A percentile compares a stretch with the other conserved stretches of the same genome.
phyloP scores from a whole-genome alignment of 1,284 basidiomycete species.

The Ceratobasidium sp. region DNA sequence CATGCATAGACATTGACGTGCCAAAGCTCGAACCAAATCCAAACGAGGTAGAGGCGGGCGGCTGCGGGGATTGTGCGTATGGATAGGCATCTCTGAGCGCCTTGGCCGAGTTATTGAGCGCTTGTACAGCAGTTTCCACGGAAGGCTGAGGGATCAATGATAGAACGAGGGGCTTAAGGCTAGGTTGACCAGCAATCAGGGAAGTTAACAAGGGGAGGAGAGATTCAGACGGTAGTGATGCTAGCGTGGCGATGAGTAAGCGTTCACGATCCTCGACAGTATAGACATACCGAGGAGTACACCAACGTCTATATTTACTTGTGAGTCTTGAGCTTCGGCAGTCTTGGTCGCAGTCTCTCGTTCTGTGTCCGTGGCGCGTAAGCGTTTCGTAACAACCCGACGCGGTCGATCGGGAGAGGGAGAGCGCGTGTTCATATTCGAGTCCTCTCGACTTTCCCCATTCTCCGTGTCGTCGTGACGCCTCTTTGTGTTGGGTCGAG shows the following conservation, averaged over 20 bases:
- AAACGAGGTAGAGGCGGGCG: constrained; percentile 49
- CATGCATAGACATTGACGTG: constrained; percentile 44
- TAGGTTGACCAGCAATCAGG: constrained; percentile 67
- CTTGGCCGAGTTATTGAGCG: constrained; percentile 69
- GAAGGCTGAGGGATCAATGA: constrained; percentile 79
- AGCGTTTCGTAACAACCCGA: constrained; percentile 33
- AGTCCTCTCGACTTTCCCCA: constrained; percentile 50
- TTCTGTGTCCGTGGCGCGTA: constrained; percentile 51
- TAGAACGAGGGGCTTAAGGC: constrained; percentile 69
- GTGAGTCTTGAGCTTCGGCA: constrained; percentile 46
- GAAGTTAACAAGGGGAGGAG: constrained; percentile 72
- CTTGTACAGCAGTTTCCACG: constrained; percentile 70
- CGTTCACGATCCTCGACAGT: not conserved
- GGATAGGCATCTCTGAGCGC: constrained; percentile 79
- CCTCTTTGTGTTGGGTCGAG: constrained; percentile 59
- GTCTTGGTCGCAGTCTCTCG: constrained; percentile 19
- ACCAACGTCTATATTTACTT: constrained; percentile 73
- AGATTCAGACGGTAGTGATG: constrained; percentile 64
- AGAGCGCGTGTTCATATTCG: constrained; percentile 38
- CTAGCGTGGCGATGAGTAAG: constrained; percentile 32
- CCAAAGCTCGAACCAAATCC: constrained; percentile 45
- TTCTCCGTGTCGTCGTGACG: constrained; percentile 65
- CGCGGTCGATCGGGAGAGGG: constrained; percentile 41
- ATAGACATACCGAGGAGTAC: constrained; percentile 69
- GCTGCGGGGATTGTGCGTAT: constrained; percentile 64